Evolutionary conservation across 1,284 basidiomycete genomes (phyloP).

Genomic region (Austroboletus novae-zelandiae): DNA sequence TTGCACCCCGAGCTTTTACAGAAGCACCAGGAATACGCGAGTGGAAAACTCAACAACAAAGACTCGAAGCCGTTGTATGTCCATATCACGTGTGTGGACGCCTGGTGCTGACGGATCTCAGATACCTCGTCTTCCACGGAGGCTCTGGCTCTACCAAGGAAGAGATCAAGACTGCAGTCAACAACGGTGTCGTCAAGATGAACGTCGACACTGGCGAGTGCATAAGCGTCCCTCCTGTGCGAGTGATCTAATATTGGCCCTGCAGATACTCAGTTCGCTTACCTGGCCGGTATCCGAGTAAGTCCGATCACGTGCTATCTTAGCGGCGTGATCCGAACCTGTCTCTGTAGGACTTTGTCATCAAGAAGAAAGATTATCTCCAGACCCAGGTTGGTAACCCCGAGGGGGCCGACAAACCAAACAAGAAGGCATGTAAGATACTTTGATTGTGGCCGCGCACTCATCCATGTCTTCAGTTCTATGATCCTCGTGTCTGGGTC

Average conservation of each 20-base stretch:
- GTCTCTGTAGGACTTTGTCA: slow-evolving; percentile 69
- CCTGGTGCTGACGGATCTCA: slow-evolving; percentile 28
- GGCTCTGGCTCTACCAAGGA: slow-evolving; percentile 97
- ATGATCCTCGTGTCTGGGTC: slow-evolving; percentile 97
- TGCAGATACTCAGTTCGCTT: slow-evolving; percentile 87
- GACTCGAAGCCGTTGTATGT: slow-evolving; percentile 83
- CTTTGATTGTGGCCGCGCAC: not conserved
- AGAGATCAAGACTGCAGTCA: slow-evolving; percentile 92
- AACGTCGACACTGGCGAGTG: slow-evolving; percentile 82
- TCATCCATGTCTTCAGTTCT: slow-evolving; percentile 50
- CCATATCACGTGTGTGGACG: not conserved
- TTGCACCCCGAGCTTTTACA: slow-evolving; percentile 90
- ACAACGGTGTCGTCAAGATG: slow-evolving; percentile 96
- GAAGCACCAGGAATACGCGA: slow-evolving; percentile 87
- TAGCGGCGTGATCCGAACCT: slow-evolving; percentile 2
- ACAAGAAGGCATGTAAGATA: slow-evolving; percentile 78
- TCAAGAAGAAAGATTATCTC: slow-evolving; percentile 84
- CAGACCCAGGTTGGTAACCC: slow-evolving; percentile 91
- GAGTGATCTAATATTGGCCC: slow-evolving; percentile 8
- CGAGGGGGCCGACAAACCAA: slow-evolving; percentile 90
- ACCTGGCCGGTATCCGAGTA: slow-evolving; percentile 85
- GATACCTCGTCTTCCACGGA: slow-evolving; percentile 99
- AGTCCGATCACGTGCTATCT: slow-evolving; percentile 18
- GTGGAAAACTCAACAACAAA: slow-evolving; percentile 66
- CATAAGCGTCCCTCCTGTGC: not conserved